Base-by-base conservation (phyloP, 208 protist genomes). In the Endotrypanum monterogeii region DNA sequence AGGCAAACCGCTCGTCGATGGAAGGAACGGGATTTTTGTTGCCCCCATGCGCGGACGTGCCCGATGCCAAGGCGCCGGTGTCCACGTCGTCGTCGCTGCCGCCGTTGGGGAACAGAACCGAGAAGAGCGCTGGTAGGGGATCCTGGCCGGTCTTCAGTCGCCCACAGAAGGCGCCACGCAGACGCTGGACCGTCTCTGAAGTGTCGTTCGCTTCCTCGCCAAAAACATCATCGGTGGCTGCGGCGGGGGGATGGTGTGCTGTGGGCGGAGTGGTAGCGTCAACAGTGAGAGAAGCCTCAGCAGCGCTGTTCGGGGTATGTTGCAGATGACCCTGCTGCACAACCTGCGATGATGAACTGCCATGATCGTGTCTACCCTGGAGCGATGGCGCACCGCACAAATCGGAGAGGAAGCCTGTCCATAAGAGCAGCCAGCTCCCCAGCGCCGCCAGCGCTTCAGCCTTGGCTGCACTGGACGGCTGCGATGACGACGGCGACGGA, bases 401-500 rank as follows among this genome's bases (percentile, higher is more conserved):
- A 39, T 50, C 78, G 25, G 62, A 46, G 68, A 95, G 83, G 70
- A 94, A 91, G 44, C 76, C 76, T 9, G 55, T 52, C 80, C 87
- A 95, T 78, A 88, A 74, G 23, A 66, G 67, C 12, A 95, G 44
- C 85, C 85, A 96, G 41, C 66, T 75, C 68, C 78, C 78, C 61
- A 93, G 74, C 32, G 78, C 79, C 18, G 71, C 65, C 58, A 84
- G 79, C 37, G 76, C 79, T 48, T 83, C 81, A 28, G 66, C n/a
- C 63, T 74, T 74, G 44, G 56, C 57, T 32, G 67, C 63, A 58
- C 57, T 71, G 20, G 73, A 67, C 20, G 68, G 68, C 55, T 23
- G 62, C 55, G 20, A 37, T 20, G 73, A 60, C 63, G 62, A 67
- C 41, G 61, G 50, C 39, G 28, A 48, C 60, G 60, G 60, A 39